Evolutionary conservation across 176 grass and related monocot species (phyloP).

Genomic region (Avena insularis): DNA sequence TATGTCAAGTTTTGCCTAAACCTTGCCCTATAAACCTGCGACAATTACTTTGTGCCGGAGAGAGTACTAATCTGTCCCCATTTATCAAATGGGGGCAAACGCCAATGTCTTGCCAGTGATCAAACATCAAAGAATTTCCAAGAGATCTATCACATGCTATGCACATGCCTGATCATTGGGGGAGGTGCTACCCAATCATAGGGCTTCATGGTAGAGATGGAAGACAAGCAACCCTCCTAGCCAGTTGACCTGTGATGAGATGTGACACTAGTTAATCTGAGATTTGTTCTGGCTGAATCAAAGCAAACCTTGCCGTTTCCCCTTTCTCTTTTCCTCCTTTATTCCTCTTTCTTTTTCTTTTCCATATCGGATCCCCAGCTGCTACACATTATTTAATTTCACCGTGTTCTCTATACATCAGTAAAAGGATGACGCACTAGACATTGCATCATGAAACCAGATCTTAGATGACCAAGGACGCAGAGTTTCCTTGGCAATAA

Average conservation of each 20-base stretch:
- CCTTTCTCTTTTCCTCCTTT: conserved; percentile 36
- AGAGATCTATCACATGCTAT: conserved; percentile 41
- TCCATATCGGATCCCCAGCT: conserved; percentile 17
- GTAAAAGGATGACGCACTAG: conserved; percentile 5
- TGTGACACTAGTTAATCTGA: conserved; percentile 14
- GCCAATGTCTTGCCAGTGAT: too few relatives aligned
- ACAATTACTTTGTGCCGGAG: too few relatives aligned
- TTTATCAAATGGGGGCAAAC: too few relatives aligned
- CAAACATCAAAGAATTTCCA: too few relatives aligned
- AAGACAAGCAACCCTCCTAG: conserved; percentile 38
- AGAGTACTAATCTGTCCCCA: too few relatives aligned
- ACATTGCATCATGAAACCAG: conserved; percentile 36
- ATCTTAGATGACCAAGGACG: conserved; percentile 26
- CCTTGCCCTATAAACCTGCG: too few relatives aligned
- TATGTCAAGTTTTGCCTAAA: too few relatives aligned
- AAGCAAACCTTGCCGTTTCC: conserved; percentile 26
- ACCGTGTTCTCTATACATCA: background rate
- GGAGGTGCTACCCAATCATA: conserved; percentile 48
- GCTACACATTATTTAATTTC: conserved; percentile 3
- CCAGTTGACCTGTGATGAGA: conserved; percentile 47
- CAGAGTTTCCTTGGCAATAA: conserved; percentile 17
- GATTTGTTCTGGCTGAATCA: conserved; percentile 27
- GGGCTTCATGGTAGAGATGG: conserved; percentile 48
- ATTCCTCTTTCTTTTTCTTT: background rate
- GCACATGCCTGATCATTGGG: conserved; percentile 56